Evolutionary conservation across 2,329 filamentous ascomycete species (phyloP), one percentile per base, ranked within the genome.

Genomic region (Talaromyces pinophilus): DNA sequence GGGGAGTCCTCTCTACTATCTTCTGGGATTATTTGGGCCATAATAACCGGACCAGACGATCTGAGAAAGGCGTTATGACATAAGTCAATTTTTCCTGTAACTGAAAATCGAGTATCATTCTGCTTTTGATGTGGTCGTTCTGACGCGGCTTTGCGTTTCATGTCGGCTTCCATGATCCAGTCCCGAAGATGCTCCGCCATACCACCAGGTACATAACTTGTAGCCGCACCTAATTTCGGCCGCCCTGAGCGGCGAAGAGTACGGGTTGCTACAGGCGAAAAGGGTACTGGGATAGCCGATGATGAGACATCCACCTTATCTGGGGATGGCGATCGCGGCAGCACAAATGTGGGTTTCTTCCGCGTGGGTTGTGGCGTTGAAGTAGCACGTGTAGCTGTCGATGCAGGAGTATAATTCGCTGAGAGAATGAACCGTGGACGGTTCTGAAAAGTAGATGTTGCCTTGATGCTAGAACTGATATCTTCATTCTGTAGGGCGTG

Each of bases 111-210:
- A 10, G 42, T 38, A n/a, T 42, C 13, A n/a, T n/a, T 22, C 11
- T 54, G 52, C n/a, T 8, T n/a, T 28, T 10, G 42, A 38, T 38
- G n/a, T 4, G 7, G 62, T 17, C 35, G 35, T n/a, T 64, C 59
- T 11, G 19, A 35, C 7, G 13, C 50, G 5, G 59, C 52, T 22
- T 77, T 73, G 7, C 73, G 70, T 64, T 74, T 78, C 1, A 74
- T 68, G 10, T 74, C 77, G 65, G 73, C 74, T 61, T 81, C 79
- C 5, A 81, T 64, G 10, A 81, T 72, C 79, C 79, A 81, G 64
- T 74, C 73, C n/a, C 78, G 78, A 33, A 79, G 74, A 61, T 79
- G 73, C 0, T 78, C 72, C 7, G 79, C 78, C 75, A 81, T 78
- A 5, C 79, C 79, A 5, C 75, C 78, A 1, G 77, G 72, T 0